A percentile compares a stretch with the other conserved stretches of the same genome.
phyloP scores from a whole-genome alignment of 768 basidiomycete species.

The Tulasnella sp. region DNA sequence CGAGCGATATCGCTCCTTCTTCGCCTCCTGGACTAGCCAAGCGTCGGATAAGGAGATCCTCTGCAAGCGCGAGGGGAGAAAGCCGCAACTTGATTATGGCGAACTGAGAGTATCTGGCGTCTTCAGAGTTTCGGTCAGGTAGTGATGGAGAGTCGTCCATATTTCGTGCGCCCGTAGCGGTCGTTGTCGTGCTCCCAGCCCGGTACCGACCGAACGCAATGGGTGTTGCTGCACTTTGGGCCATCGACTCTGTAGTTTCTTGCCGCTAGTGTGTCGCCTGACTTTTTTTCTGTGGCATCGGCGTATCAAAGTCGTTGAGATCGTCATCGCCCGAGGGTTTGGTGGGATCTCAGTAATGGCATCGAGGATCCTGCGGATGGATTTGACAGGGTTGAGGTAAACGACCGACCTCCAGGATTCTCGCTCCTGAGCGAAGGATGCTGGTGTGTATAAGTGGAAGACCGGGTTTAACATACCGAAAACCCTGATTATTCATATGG shows the following conservation, averaged over 20 bases:
- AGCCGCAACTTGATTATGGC: constrained; percentile 44
- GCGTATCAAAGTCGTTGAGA: neutral
- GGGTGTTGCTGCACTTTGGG: constrained; percentile 31
- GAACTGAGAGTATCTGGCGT: constrained; percentile 5
- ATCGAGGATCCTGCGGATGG: constrained; percentile 54
- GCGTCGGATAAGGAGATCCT: constrained; percentile 27
- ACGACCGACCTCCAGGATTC: constrained; percentile 69
- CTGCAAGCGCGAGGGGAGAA: constrained; percentile 49
- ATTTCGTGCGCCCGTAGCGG: neutral
- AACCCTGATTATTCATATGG: neutral
- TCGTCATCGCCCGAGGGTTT: constrained; percentile 29
- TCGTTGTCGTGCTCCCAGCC: neutral
- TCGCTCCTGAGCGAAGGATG: constrained; percentile 58
- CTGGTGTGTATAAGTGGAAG: constrained; percentile 50
- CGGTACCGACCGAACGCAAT: neutral
- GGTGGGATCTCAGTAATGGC: constrained; percentile 40
- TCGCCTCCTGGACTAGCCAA: constrained; percentile 17
- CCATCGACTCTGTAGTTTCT: constrained; percentile 29
- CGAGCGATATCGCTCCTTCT: constrained; percentile 13
- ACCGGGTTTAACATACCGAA: too few species aligned
- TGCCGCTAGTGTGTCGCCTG: constrained; percentile 4
- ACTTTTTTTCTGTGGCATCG: neutral
- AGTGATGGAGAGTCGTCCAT: too few species aligned
- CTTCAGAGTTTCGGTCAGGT: neutral
- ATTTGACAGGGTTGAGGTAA: constrained; percentile 68